A percentile compares a stretch with the other conserved stretches of the same genome.
Conservation (phyloP, 148 eudicot species). For the Arbutus unedo region DNA sequence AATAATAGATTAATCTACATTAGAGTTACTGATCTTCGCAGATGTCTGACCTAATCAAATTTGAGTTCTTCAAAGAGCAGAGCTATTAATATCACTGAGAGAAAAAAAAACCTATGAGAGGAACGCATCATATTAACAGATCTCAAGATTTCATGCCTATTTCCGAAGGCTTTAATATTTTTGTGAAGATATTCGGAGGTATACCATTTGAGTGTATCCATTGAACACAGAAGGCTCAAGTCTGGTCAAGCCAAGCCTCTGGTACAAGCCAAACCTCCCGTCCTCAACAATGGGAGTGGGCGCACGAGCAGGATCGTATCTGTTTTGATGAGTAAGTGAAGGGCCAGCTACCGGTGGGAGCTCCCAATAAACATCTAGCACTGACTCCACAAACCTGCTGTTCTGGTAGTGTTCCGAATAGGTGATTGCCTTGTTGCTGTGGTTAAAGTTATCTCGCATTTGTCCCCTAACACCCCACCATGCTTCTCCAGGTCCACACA, state of each 20-base stretch:
- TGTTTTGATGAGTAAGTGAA: constrained; percentile 88
- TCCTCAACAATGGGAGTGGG: constrained; percentile 81
- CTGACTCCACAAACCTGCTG: constrained; percentile 87
- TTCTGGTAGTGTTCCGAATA: constrained; percentile 68
- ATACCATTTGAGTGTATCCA: constrained; percentile 96
- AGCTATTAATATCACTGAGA: not conserved
- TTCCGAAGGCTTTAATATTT: constrained; percentile 26
- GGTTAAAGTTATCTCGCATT: constrained; percentile 90
- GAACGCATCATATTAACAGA: constrained; percentile 16
- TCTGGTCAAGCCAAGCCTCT: constrained; percentile 61
- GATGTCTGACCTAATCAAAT: not conserved
- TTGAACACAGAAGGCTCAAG: constrained; percentile 79
- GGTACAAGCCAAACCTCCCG: constrained; percentile 78
- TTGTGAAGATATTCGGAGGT: constrained; percentile 67
- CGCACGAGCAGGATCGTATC: constrained; percentile 92
- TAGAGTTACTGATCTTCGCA: not conserved
- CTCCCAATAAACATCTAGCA: constrained; percentile 90
- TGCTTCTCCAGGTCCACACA: constrained; percentile 81
- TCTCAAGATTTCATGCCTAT: constrained; percentile 12
- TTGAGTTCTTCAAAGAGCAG: not conserved
- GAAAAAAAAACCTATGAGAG: not conserved
- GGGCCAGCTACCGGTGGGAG: constrained; percentile 97
- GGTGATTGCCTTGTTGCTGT: constrained; percentile 77
- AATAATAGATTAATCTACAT: not conserved
- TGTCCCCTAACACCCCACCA: constrained; percentile 99